Evolutionary conservation across 2,329 filamentous ascomycete species (phyloP), one percentile per base, ranked within the genome.

Genomic region (Exophiala sp.): DNA sequence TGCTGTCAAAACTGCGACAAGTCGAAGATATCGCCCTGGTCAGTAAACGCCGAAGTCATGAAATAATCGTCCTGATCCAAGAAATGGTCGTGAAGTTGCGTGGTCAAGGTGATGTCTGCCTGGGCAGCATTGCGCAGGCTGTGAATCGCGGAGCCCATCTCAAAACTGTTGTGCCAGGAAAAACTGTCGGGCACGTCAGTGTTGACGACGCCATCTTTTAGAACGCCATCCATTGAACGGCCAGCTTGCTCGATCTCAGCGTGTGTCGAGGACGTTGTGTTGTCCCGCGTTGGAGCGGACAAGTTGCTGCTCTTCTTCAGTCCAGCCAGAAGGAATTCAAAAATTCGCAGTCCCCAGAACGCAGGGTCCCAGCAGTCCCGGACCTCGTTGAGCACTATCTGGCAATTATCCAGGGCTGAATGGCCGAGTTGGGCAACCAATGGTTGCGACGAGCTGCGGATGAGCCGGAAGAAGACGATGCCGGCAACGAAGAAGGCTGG

Each of bases 401-500:
- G 47, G 21, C 48, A 55, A 40, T 55, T 55, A 29, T 57, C 54
- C 7, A 57, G 48, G 7, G 54, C 50, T 36, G 50, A 44, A 40
- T 51, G 50, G 12, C 41, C 50, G 9, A 57, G 45, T 33, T 54
- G 44, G 21, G 53, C 53, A 14, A 47, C 29, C 16, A 53, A 24
- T 14, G 42, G 32, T 14, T 43, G 16, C 14, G 47, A 50, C 38
- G 16, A 18, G 16, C 40, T 41, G 14, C 47, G 41, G 12, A 58
- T 47, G 11, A 44, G 35, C 8, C 55, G 36, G 44, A 35, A 55
- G 36, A 58, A 58, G 24, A 58, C 52, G 29, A 58, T 52, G 2
- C 55, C 52, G 2, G 55, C 55, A n/a, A 58, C 44, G 36, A 52
- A 58, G 49, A 52, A 55, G 35, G 32, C 52, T 12, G 52, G 41